A percentile compares a stretch with the other conserved stretches of the same genome.
Evolutionary conservation across 2,329 filamentous ascomycete genomes (phyloP).

Genomic region (Plectosphaerella cucumerina): DNA sequence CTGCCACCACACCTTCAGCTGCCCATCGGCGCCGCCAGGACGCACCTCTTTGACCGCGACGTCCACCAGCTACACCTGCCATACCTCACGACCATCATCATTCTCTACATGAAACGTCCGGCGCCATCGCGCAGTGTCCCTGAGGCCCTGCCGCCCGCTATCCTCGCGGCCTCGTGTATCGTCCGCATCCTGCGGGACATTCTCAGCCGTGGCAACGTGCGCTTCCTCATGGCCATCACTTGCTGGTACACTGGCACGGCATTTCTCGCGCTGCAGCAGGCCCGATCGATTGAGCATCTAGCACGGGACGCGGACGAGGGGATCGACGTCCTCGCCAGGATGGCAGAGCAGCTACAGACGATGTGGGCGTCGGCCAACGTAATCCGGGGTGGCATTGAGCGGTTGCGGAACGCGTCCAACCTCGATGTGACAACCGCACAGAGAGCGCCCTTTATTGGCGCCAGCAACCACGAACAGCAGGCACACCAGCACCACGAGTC

Average conservation of each 20-base stretch:
- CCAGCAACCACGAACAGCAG: too few relatives aligned
- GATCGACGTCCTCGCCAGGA: slow-evolving; percentile 24
- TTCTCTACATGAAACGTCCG: slow-evolving; percentile 31
- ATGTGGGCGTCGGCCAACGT: slow-evolving; percentile 33
- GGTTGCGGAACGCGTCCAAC: slow-evolving; percentile 15
- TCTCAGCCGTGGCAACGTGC: slow-evolving; percentile 28
- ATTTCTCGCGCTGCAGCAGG: slow-evolving; percentile 34
- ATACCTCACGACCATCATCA: slow-evolving; percentile 35
- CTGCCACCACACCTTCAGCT: slow-evolving; percentile 27
- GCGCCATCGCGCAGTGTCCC: slow-evolving; percentile 24
- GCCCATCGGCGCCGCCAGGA: slow-evolving; percentile 22
- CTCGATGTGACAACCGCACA: background rate
- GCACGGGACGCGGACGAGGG: slow-evolving; percentile 25
- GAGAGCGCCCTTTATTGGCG: background rate
- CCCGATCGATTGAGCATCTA: slow-evolving; percentile 24
- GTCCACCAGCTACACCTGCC: slow-evolving; percentile 37
- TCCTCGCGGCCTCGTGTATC: slow-evolving; percentile 32
- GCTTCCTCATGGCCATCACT: slow-evolving; percentile 37
- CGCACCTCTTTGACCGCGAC: slow-evolving; percentile 30
- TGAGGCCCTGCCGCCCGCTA: slow-evolving; percentile 28
- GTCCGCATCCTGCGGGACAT: slow-evolving; percentile 32
- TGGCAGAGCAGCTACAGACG: slow-evolving; percentile 24
- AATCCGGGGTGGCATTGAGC: slow-evolving; percentile 25
- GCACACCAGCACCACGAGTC: background rate
- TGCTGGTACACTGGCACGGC: slow-evolving; percentile 38